A percentile compares a stretch with the other conserved stretches of the same genome.
Evolutionary conservation across 345 rosid species (phyloP).

Genomic region (Arabis alpina): DNA sequence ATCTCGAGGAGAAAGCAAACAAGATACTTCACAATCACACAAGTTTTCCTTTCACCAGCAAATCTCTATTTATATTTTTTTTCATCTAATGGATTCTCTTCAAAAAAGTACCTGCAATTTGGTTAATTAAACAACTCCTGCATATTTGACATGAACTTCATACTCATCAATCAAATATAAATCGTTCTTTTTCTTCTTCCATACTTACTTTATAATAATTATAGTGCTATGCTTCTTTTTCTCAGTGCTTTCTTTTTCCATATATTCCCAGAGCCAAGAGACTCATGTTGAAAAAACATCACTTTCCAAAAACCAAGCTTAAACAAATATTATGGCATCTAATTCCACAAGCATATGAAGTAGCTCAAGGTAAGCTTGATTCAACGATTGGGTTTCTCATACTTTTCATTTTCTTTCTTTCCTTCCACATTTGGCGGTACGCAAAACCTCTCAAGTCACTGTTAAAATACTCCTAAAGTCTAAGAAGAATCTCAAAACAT

Average conservation of each 20-base stretch:
- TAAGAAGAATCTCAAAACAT: constrained; percentile 30
- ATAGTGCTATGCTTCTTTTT: constrained; percentile 31
- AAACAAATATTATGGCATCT: constrained; percentile 44
- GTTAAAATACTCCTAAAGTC: constrained; percentile 34
- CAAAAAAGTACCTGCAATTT: constrained; percentile 32
- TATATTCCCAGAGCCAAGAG: constrained; percentile 36
- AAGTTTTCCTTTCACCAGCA: no score
- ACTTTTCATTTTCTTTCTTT: constrained; percentile 37
- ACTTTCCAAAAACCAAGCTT: constrained; percentile 36
- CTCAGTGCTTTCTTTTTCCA: constrained; percentile 39
- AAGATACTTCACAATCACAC: constrained; percentile 29
- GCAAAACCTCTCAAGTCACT: constrained; percentile 37
- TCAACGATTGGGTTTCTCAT: constrained; percentile 33
- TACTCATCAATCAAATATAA: constrained; percentile 23
- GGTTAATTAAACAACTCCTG: constrained; percentile 23
- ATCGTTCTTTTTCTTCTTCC: constrained; percentile 24
- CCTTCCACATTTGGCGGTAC: constrained; percentile 40
- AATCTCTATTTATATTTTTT: constrained; percentile 32
- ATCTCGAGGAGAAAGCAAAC: background rate
- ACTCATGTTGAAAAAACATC: constrained; percentile 30
- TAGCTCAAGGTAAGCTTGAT: constrained; percentile 35
- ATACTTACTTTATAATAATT: constrained; percentile 29
- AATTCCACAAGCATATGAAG: constrained; percentile 40
- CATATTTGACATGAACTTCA: constrained; percentile 39
- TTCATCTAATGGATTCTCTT: constrained; percentile 18